These are phyloP conservation scores for Ophiocordyceps camponoti-saundersi DNA, from an alignment of 2,329 filamentous ascomycete genomes.

Conservation along the genomic window DNA sequence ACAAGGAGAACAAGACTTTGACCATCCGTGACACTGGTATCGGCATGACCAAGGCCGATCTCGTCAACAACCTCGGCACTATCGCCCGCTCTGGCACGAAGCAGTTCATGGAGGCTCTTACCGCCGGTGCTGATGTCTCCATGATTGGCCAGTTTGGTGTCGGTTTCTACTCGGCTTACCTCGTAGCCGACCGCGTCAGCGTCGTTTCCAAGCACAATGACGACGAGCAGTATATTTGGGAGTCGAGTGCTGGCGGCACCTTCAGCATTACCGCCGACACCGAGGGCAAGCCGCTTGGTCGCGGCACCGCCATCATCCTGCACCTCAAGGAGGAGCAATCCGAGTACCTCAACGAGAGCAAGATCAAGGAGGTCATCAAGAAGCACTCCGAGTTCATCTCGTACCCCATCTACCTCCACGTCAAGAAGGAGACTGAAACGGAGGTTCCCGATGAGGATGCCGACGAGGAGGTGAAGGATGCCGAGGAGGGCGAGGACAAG, in stretches of 20 bases:
- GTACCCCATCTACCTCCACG: conserved; percentile 99
- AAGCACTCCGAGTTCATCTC: conserved; percentile 99
- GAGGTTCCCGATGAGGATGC: conserved; percentile 95
- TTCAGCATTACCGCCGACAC: conserved; percentile 88
- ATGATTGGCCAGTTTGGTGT: conserved; percentile 99
- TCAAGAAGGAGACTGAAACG: conserved; percentile 97
- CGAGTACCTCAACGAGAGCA: conserved; percentile 96
- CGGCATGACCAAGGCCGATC: conserved; percentile 99
- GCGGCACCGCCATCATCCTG: conserved; percentile 94
- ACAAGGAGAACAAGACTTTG: conserved; percentile 94
- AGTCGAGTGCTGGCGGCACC: conserved; percentile 91
- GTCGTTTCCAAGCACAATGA: conserved; percentile 99
- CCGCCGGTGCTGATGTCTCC: conserved; percentile 95
- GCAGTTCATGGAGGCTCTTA: conserved; percentile 99
- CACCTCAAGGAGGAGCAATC: conserved; percentile 99
- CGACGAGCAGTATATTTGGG: conserved; percentile 99
- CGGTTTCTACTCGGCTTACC: conserved; percentile 99
- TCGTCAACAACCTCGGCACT: conserved; percentile 99
- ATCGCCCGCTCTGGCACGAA: conserved; percentile 98
- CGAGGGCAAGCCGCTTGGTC: conserved; percentile 77
- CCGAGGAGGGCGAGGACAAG: conserved; percentile 70
- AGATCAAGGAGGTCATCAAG: conserved; percentile 99
- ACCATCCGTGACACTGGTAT: conserved; percentile 98
- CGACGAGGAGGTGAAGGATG: conserved; percentile 47
- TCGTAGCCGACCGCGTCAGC: conserved; percentile 90